Conservation (phyloP, 306 rosid species). For the Casuarina equisetifolia region DNA sequence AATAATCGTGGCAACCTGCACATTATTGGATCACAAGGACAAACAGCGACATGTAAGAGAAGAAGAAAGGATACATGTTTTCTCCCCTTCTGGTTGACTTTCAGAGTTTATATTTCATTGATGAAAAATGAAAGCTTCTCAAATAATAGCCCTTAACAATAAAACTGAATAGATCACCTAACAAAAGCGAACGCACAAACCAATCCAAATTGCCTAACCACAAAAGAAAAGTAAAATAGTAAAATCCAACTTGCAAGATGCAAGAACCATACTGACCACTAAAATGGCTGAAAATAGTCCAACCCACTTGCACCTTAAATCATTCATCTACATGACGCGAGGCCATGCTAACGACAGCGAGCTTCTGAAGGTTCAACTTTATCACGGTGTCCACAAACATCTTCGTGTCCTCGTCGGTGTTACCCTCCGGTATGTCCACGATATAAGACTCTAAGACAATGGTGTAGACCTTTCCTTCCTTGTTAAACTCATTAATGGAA, state of each 20-base stretch:
- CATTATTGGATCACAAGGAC: too few species aligned
- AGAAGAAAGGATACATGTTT: too few species aligned
- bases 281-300: not conserved
- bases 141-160: not conserved
- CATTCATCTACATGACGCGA: conserved; percentile 38
- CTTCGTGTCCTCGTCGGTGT: conserved; percentile 82
- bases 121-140: not conserved
- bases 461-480: conserved; percentile 50
- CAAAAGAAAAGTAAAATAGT: not conserved
- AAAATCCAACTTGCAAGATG: conserved; percentile 16
- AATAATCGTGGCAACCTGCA: too few species aligned
- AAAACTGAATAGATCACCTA: not conserved
- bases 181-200: not conserved
- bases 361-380: conserved; percentile 88
- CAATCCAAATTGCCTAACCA: conserved; percentile 6
- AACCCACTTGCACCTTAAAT: not conserved
- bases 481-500: conserved; percentile 61
- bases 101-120: not conserved
- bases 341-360: conserved; percentile 54
- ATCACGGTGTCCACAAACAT: conserved; percentile 88
- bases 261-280: not conserved
- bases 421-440: conserved; percentile 85
- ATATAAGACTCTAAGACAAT: conserved; percentile 77
- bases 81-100: not conserved
- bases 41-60: too few species aligned